Evolutionary conservation across 176 grass and related monocot genomes (phyloP).

Genomic region (Poa annua): DNA sequence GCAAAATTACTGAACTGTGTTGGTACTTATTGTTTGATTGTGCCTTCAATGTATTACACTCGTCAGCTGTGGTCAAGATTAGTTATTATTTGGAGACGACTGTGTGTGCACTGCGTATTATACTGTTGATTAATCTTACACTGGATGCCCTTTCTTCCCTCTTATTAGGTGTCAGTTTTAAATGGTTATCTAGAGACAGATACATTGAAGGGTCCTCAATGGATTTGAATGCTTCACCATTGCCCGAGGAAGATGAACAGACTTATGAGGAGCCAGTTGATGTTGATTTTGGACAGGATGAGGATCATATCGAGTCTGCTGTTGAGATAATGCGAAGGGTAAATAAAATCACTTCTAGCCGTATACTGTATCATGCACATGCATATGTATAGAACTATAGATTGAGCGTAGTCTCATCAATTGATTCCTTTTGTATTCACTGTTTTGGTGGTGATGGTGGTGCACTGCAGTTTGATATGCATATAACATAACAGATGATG

Average conservation of each 20-base stretch:
- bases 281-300: constrained; percentile 51
- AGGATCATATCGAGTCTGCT: constrained; percentile 53
- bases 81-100: neutral
- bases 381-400: neutral
- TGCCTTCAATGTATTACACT: neutral
- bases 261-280: constrained; percentile 47
- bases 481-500: neutral
- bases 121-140: constrained; percentile 1
- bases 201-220: neutral
- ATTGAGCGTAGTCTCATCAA: neutral
- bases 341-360: constrained; percentile 25
- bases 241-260: constrained; percentile 70
- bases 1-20: neutral
- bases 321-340: constrained; percentile 70
- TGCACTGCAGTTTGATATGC: neutral
- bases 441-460: neutral
- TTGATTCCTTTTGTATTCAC: neutral
- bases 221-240: constrained; percentile 50
- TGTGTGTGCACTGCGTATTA: neutral
- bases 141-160: neutral
- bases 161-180: constrained; percentile 6
- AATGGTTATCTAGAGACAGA: constrained; percentile 5
- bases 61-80: neutral
- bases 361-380: neutral
- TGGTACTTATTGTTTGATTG: constrained; percentile 2